Percentiles rank a stretch among this genome's conserved stretches.
phyloP scores from a whole-genome alignment of 2,329 filamentous ascomycete genomes.

The Aspergillus nomiae region DNA sequence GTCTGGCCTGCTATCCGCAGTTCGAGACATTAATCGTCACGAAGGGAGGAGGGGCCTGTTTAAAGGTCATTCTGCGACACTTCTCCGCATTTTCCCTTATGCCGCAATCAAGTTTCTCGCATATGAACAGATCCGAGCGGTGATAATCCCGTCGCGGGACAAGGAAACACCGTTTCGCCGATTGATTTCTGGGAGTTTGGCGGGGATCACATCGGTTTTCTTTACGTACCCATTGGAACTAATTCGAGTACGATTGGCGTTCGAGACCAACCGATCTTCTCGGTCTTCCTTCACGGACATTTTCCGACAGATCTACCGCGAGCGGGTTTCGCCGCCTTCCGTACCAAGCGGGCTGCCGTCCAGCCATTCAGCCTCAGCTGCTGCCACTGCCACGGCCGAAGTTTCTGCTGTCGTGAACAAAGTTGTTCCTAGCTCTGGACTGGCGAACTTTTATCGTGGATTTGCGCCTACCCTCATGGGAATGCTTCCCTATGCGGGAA shows the following conservation, averaged over 20 bases:
- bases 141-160: conserved; percentile 69
- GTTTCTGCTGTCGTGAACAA: conserved; percentile 47
- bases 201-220: conserved; percentile 86
- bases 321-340: conserved; percentile 56
- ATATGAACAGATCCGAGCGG: conserved; percentile 89
- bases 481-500: conserved; percentile 95
- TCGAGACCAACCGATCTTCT: conserved; percentile 79
- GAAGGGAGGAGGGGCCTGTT: conserved; percentile 80
- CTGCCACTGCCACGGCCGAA: conserved; percentile 41
- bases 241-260: conserved; percentile 87
- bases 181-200: conserved; percentile 47
- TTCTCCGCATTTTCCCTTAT: conserved; percentile 94
- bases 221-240: conserved; percentile 95
- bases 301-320: conserved; percentile 82
- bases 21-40: conserved; percentile 76
- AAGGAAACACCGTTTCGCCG: conserved; percentile 81
- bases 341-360: conserved; percentile 39
- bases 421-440: conserved; percentile 64
- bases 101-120: conserved; percentile 97
- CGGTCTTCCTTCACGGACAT: conserved; percentile 73
- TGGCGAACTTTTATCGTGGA: conserved; percentile 92
- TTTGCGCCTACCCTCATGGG: conserved; percentile 88
- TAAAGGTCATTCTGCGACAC: conserved; percentile 89
- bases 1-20: conserved; percentile 78
- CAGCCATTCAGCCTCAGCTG: conserved; percentile 41